These are phyloP conservation scores for Hippophae gyantsensis DNA, from an alignment of 306 rosid species.

Conservation along the genomic window DNA sequence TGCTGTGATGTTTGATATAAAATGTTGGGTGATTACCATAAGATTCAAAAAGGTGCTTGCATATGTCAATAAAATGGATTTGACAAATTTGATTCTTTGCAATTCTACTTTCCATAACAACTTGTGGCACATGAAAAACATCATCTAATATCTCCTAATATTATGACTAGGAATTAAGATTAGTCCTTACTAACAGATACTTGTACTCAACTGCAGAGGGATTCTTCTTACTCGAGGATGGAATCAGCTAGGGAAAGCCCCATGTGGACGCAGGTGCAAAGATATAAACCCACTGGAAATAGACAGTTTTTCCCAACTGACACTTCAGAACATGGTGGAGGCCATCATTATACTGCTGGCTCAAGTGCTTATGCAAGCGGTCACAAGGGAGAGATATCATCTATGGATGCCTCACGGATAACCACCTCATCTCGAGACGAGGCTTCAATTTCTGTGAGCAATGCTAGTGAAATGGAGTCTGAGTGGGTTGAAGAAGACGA, in stretches of 20 bases:
- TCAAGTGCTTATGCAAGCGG: constrained; percentile 18
- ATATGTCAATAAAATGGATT: too few relatives aligned
- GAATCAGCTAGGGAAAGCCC: constrained; percentile 53
- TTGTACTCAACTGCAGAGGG: constrained; percentile 39
- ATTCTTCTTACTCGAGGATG: constrained; percentile 42
- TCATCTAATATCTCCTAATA: background rate
- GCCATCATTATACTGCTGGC: constrained; percentile 34
- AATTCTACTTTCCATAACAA: too few relatives aligned
- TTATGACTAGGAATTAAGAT: background rate
- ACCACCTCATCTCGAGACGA: constrained; percentile 78
- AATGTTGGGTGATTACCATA: too few relatives aligned
- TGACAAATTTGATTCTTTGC: too few relatives aligned
- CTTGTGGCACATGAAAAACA: too few relatives aligned
- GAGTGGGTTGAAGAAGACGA: constrained; percentile 90
- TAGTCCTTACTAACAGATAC: constrained; percentile 11
- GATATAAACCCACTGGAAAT: constrained; percentile 45
- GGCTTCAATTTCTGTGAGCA: constrained; percentile 58
- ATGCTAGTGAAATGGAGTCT: constrained; percentile 59
- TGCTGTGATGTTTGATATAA: too few relatives aligned
- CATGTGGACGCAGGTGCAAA: constrained; percentile 39
- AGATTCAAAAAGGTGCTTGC: too few relatives aligned
- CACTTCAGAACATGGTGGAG: constrained; percentile 30
- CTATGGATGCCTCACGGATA: constrained; percentile 54
- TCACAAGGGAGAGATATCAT: constrained; percentile 21
- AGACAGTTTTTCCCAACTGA: constrained; percentile 41